Conservation (phyloP, 768 basidiomycete genomes). For the Pleurotus cornucopiae region DNA sequence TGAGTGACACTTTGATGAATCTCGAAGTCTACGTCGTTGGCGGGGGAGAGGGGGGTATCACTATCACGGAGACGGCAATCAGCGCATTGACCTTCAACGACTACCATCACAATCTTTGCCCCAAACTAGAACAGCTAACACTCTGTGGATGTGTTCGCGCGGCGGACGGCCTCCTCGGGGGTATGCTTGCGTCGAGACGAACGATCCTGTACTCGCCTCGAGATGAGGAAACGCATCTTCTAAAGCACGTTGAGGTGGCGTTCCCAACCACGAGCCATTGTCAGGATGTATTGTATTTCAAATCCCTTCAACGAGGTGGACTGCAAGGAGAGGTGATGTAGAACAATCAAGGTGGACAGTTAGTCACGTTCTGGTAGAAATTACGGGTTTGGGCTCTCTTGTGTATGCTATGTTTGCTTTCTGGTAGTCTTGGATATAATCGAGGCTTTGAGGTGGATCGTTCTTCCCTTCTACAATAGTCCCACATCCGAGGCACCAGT, state of each 20-base stretch:
- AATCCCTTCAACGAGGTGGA: not conserved
- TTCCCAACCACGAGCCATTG: constrained; percentile 3
- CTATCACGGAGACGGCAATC: constrained; percentile 3
- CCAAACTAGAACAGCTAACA: not conserved
- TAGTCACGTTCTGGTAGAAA: not conserved
- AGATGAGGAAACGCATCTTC: not conserved
- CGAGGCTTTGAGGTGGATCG: not conserved
- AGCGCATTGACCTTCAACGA: constrained; percentile 2
- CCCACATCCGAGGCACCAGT: constrained; percentile 85
- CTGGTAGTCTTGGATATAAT: not conserved
- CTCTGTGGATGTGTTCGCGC: constrained; percentile 2
- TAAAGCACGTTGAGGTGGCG: not conserved
- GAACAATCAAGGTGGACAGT: not conserved
- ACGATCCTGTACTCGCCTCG: not conserved
- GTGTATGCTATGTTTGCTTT: not conserved
- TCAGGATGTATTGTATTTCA: not conserved
- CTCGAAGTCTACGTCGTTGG: constrained; percentile 3
- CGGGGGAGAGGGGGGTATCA: not conserved
- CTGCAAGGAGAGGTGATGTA: constrained; percentile 1
- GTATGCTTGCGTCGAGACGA: constrained; percentile 1
- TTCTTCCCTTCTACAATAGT: constrained; percentile 38
- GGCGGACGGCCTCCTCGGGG: not conserved
- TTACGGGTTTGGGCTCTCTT: not conserved
- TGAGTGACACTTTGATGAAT: constrained; percentile 5
- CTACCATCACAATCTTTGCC: constrained; percentile 1